Conservation (phyloP, 305 asterid species). For the Fraxinus latifolia region DNA sequence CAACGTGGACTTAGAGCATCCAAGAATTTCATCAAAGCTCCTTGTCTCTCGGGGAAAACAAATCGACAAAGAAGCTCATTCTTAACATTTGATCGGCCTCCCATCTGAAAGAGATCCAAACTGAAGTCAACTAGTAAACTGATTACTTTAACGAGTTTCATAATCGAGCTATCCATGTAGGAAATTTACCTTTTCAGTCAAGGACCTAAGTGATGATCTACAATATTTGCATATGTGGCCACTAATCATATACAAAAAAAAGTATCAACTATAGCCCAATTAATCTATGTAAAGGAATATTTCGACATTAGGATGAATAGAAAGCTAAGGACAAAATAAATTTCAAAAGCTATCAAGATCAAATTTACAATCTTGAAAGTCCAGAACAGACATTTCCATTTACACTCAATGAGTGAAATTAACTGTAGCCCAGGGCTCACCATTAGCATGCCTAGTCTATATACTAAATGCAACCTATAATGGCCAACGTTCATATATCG, state of each 20-base stretch:
- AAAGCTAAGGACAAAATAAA: not conserved
- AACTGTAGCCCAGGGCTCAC: not conserved
- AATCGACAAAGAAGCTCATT: conserved; percentile 84
- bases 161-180: not conserved
- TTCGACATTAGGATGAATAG: not conserved
- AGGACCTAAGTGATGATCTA: not conserved
- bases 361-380: too few relatives aligned
- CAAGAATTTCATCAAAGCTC: conserved; percentile 85
- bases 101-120: conserved; percentile 59
- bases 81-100: conserved; percentile 77
- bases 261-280: not conserved
- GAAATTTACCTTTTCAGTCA: not conserved
- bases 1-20: conserved; percentile 87
- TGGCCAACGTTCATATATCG: not conserved
- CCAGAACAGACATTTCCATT: not conserved
- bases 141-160: not conserved
- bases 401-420: not conserved
- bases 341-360: not conserved
- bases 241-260: not conserved
- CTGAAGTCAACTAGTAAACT: not conserved
- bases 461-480: not conserved
- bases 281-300: not conserved
- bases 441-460: not conserved
- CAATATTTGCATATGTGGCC: not conserved
- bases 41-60: conserved; percentile 83